Evolutionary conservation across 2,329 filamentous ascomycete genomes (phyloP), one percentile per base, ranked within the genome.

Genomic region (Leptographium procerum): DNA sequence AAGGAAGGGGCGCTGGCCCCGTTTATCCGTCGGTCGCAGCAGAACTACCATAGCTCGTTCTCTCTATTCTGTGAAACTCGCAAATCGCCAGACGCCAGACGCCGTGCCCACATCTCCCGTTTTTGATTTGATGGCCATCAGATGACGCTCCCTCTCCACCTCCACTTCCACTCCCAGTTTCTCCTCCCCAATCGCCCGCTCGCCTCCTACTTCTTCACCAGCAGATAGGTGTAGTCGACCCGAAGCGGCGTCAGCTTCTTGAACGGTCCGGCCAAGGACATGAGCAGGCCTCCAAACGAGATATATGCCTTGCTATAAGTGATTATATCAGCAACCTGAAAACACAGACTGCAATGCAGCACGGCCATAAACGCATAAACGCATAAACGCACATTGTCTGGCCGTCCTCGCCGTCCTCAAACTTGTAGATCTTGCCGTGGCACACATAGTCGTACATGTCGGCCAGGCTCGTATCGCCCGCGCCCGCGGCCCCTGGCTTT

Each of bases 161-260:
- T n/a, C n/a, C n/a, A n/a, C n/a, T n/a, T n/a, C n/a, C n/a, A n/a
- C n/a, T n/a, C n/a, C n/a, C n/a, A n/a, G n/a, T 22, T 43, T 22
- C 48, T 43, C 8, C 36, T 31, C 24, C 54, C 22, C 4, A 8
- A 10, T 34, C 26, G 22, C 14, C n/a, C 16, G 11, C 28, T 24
- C 14, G 2, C 6, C n/a, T 28, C 58, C 68, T 74, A 92, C 84
- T 95, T 96, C 84, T 96, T 99, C 66, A 95, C 78, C 61, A 97
- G 80, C 61, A 99, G 81, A 71, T 99, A 99, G 63, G 95, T 85
- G 69, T 96, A 87, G 71, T 99, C 94, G 67, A 96, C 92, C 66
- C 91, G 84, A 68, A 99, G 75, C 31, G 91, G 88, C 36, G 88
- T 95, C 62, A 99, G 83, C 77, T 96, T 96, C 79, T 94, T 95